Evolutionary conservation across 2,329 filamentous ascomycete genomes (phyloP), one percentile per base, ranked within the genome.

Genomic region (Cordyceps militaris): DNA sequence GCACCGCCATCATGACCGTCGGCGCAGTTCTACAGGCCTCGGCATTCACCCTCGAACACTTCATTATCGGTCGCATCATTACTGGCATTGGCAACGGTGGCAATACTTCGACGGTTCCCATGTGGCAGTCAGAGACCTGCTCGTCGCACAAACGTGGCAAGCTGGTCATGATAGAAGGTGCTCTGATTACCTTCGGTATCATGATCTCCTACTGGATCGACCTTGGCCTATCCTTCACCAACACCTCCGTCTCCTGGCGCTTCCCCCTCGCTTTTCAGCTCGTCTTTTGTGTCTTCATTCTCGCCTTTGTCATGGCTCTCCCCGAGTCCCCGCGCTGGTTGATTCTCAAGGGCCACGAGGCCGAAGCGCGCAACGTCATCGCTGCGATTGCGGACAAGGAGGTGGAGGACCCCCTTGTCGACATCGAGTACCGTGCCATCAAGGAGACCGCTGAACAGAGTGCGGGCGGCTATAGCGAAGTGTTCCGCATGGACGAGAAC

Each of bases 391-490:
- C 84, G 52, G 78, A 75, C 61, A 70, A 81, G 49, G 79, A 80
- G 7, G 65, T 67, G 3, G 78, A 82, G 51, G 79, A 82, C n/a
- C 79, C 80, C 1, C 83, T 76, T 66, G 80, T 88, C 46, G 69
- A 82, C 16, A 70, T 73, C 14, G 82, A 86, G 65, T 83, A 80
- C 66, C 73, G 74, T 46, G 79, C 84, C 60, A 87, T 87, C 66
- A 80, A 80, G 62, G 80, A 85, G 55, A 83, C 87, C 1, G 85
- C 88, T n/a, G 71, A 83, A n/a, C 87, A 91, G 66, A 85, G 83
- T 30, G 85, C 87, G 55, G 77, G 81, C 4, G 80, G 76, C 2
- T 86, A 80, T 75, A 66, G 66, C 2, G 75, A 84, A 55, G 78
- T 86, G 70, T 85, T 86, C 64, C 78, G 73, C 13, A 75, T 81